phyloP scores from a whole-genome alignment of 441 rosid species.

The Erodium texanum region DNA sequence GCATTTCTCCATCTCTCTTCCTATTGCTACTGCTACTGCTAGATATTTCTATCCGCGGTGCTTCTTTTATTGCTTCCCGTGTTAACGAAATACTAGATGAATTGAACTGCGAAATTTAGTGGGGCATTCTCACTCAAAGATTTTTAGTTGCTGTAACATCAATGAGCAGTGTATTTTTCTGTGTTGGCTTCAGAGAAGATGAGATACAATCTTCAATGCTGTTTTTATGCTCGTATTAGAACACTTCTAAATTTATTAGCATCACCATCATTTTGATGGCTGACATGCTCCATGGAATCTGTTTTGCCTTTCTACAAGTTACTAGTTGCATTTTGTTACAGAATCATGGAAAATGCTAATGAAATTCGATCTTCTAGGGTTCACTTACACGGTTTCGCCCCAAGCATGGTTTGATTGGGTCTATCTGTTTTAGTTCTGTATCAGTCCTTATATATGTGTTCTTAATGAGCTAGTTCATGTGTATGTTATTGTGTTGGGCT shows the following conservation, averaged over 20 bases:
- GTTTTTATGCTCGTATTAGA: too few relatives aligned
- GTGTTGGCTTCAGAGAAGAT: background rate
- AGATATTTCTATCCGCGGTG: background rate
- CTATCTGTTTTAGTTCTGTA: background rate
- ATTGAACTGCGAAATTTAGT: background rate
- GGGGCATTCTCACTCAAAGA: background rate
- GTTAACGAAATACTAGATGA: background rate
- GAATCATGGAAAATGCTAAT: background rate
- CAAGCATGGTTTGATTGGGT: background rate
- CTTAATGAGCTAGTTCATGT: background rate
- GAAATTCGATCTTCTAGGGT: background rate
- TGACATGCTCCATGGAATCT: background rate
- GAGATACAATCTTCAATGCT: background rate
- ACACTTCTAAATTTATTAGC: background rate
- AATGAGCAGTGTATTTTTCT: background rate
- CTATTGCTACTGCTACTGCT: background rate
- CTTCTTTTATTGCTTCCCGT: background rate
- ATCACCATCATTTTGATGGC: background rate
- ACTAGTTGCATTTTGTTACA: background rate
- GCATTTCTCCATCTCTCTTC: slow-evolving; percentile 12
- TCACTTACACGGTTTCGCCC: background rate
- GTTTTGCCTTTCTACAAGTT: background rate
- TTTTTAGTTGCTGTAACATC: background rate
- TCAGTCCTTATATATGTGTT: background rate
- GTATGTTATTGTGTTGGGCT: background rate